Evolutionary conservation across 805 yeast genomes (phyloP).

Genomic region (Ogataea haglerorum): DNA sequence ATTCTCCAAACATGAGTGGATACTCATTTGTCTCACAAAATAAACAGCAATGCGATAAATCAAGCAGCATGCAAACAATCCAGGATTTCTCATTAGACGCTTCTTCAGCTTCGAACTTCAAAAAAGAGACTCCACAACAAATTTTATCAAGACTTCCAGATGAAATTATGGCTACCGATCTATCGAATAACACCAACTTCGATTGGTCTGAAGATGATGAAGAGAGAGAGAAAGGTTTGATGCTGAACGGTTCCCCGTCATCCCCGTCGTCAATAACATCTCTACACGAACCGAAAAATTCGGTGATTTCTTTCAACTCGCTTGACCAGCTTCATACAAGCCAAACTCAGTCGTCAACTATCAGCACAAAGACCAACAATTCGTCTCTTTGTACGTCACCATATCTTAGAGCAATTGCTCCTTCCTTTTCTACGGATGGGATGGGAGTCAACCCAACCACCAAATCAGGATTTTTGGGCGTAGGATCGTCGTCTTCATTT

Average conservation of each 20-base stretch:
- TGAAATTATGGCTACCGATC: constrained; percentile 22
- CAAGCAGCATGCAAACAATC: neutral
- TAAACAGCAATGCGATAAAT: neutral
- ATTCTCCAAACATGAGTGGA: constrained; percentile 18
- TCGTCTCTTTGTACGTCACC: constrained; percentile 26
- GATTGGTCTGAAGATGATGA: constrained; percentile 58
- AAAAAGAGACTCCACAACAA: constrained; percentile 3
- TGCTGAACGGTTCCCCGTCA: constrained; percentile 11
- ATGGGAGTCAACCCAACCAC: constrained; percentile 58
- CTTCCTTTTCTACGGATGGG: constrained; percentile 42
- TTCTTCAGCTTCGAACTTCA: neutral
- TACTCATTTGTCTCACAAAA: neutral
- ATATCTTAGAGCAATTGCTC: constrained; percentile 17
- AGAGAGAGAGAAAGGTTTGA: constrained; percentile 23
- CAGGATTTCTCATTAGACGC: neutral
- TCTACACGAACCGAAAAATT: constrained; percentile 14
- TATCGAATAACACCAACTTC: constrained; percentile 42
- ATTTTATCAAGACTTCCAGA: constrained; percentile 26
- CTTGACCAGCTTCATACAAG: constrained; percentile 9
- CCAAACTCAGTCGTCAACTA: constrained; percentile 6
- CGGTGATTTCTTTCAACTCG: constrained; percentile 17
- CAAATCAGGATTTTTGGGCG: constrained; percentile 60
- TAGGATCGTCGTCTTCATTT: constrained; percentile 56
- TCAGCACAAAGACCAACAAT: constrained; percentile 17
- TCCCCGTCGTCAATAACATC: constrained; percentile 18